Evolutionary conservation across 768 basidiomycete genomes (phyloP), one percentile per base, ranked within the genome.

Genomic region (Boletus reticuloceps): DNA sequence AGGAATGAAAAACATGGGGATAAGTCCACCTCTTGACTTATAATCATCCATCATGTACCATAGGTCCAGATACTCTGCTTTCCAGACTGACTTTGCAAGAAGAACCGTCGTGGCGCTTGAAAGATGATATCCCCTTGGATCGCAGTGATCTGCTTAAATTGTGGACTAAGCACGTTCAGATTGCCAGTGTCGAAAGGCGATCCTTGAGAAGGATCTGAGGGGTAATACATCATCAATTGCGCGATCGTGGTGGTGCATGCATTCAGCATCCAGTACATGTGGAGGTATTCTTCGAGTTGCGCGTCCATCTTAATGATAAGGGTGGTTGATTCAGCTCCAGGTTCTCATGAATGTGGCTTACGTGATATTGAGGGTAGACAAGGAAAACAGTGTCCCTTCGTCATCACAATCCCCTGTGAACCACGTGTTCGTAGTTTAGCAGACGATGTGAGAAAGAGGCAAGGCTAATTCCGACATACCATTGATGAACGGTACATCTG

Each of bases 111-210:
- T 42, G 82, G 77, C 0, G 72, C 78, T 53, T 83, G 77, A 68
- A 84, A 81, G 3, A 77, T 69, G 34, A 68, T 65, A 56, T 84
- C 83, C 0, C 82, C 82, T 47, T 73, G 71, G 56, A 84, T 68
- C 0, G 82, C 74, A 6, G 82, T 74, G 7, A 82, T 55, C 2
- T 81, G 72, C 59, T 84, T 84, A 67, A 72, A 82, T 53, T 83
- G 74, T 0, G 79, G 76, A 3, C 76, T 74, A 6, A 79, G 54
- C 0, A 73, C 72, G 52, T 84, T 81, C 17, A 73, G 54, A 38
- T 61, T 20, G 0, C 77, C 74, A 0, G 83, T 84, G 52, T 73
- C 73, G 58, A 78, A 85, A 0, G 83, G 83, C 0, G 82, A 83
- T 17, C 83, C 83, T 50, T 75, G 60, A 1, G 69, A 65, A 2